These are phyloP conservation scores for Neurospora tetraspora DNA, from an alignment of 495 filamentous ascomycete genomes.

Conservation along the genomic window DNA sequence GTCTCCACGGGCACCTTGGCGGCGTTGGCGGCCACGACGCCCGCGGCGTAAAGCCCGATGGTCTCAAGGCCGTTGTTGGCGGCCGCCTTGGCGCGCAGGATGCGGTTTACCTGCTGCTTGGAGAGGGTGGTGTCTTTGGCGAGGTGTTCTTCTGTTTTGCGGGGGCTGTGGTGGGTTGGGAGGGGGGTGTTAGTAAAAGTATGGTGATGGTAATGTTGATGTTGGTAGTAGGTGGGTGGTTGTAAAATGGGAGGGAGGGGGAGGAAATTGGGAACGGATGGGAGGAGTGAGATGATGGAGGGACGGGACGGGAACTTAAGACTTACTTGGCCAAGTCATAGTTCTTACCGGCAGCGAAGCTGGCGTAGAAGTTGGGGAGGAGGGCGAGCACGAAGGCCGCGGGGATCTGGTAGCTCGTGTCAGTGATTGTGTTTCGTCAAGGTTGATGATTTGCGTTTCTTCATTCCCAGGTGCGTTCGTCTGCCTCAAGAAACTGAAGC, in stretches of 20 bases:
- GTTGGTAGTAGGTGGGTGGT: no score
- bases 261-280: background rate
- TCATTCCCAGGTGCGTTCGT: background rate
- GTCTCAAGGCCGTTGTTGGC: slow-evolving; percentile 40
- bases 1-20: slow-evolving; percentile 20
- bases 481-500: background rate
- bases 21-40: slow-evolving; percentile 39
- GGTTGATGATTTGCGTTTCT: background rate
- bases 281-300: background rate
- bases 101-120: slow-evolving; percentile 21
- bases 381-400: slow-evolving; percentile 32
- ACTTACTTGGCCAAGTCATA: slow-evolving; percentile 26
- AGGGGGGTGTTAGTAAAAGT: background rate
- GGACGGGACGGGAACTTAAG: slow-evolving; percentile 1
- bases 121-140: slow-evolving; percentile 31
- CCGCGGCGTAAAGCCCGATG: slow-evolving; percentile 38
- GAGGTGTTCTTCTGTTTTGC: slow-evolving; percentile 15
- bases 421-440: background rate
- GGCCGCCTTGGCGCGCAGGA: slow-evolving; percentile 40
- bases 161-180: slow-evolving; percentile 6
- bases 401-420: slow-evolving; percentile 28
- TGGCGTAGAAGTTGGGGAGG: slow-evolving; percentile 27
- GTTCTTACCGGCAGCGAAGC: slow-evolving; percentile 27
- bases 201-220: background rate
- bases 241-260: background rate